A percentile compares a stretch with the other conserved stretches of the same genome.
Evolutionary conservation across 1,284 basidiomycete genomes (phyloP).

Genomic region (Trametes pubescens): DNA sequence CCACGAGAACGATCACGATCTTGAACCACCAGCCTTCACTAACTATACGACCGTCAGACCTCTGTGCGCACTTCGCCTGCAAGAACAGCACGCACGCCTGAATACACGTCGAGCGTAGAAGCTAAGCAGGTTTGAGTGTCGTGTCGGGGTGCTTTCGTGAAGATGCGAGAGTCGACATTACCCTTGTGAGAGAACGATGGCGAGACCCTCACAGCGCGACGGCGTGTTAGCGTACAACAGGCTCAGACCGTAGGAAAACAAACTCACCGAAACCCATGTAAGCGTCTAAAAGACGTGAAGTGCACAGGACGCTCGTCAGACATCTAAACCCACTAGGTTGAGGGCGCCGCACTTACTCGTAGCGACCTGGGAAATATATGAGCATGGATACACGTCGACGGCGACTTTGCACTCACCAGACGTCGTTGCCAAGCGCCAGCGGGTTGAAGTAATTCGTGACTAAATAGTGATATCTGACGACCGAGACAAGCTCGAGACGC

Average conservation of each 20-base stretch:
- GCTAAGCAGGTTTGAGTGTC: not conserved
- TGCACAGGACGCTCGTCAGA: not conserved
- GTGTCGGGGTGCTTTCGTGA: no score
- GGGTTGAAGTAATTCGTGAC: constrained; percentile 6
- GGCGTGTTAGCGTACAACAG: not conserved
- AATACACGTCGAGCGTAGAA: constrained; percentile 9
- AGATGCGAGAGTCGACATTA: not conserved
- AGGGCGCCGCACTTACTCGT: not conserved
- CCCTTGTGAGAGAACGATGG: constrained; percentile 6
- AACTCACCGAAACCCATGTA: constrained; percentile 8
- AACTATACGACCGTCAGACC: not conserved
- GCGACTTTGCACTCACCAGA: not conserved
- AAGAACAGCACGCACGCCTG: not conserved
- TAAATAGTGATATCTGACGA: not conserved
- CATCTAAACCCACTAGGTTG: not conserved
- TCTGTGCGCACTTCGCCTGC: not conserved
- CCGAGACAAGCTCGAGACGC: no score
- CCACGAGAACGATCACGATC: not conserved
- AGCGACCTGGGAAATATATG: not conserved
- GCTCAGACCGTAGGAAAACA: not conserved
- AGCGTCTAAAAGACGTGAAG: not conserved
- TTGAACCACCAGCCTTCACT: constrained; percentile 1
- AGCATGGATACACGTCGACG: not conserved
- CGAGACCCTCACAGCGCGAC: not conserved
- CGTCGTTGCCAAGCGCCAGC: not conserved